Conservation (phyloP, 257 asterid genomes). For the Fraxinus pennsylvanica region DNA sequence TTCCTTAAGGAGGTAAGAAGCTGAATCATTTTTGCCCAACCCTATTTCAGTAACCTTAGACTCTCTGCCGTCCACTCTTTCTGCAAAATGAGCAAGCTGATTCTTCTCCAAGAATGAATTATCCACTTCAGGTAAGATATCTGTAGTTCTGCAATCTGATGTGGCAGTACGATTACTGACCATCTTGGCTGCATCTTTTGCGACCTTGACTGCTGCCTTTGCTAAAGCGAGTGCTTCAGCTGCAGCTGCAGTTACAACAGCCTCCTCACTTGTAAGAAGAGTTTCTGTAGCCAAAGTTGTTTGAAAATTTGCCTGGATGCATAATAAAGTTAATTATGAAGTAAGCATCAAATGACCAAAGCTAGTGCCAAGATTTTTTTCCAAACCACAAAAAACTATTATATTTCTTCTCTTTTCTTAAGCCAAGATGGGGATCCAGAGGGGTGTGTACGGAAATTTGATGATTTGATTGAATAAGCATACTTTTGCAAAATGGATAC, state of each 20-base stretch:
- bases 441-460: neutral
- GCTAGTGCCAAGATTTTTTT: conserved; percentile 8
- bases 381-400: conserved; percentile 4
- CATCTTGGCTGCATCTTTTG: conserved; percentile 82
- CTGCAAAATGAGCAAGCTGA: conserved; percentile 40
- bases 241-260: conserved; percentile 80
- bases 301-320: conserved; percentile 52
- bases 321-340: conserved; percentile 26
- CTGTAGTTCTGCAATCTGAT: conserved; percentile 24
- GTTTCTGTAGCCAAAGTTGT: conserved; percentile 47
- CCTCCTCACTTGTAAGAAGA: conserved; percentile 67
- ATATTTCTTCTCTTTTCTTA: neutral
- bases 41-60: conserved; percentile 43
- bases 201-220: conserved; percentile 79
- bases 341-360: conserved; percentile 9
- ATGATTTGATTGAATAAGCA: conserved; percentile 1
- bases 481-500: neutral
- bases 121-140: conserved; percentile 26
- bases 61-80: conserved; percentile 35
- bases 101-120: conserved; percentile 30
- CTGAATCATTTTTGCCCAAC: conserved; percentile 29
- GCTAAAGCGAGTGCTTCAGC: conserved; percentile 93
- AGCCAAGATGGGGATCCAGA: neutral
- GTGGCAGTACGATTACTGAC: conserved; percentile 35
- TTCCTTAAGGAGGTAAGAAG: conserved; percentile 34